Percentiles rank a stretch among this genome's conserved stretches.
These are phyloP conservation scores for Purshia tridentata DNA, from an alignment of 306 rosid species.

Conservation along the genomic window DNA sequence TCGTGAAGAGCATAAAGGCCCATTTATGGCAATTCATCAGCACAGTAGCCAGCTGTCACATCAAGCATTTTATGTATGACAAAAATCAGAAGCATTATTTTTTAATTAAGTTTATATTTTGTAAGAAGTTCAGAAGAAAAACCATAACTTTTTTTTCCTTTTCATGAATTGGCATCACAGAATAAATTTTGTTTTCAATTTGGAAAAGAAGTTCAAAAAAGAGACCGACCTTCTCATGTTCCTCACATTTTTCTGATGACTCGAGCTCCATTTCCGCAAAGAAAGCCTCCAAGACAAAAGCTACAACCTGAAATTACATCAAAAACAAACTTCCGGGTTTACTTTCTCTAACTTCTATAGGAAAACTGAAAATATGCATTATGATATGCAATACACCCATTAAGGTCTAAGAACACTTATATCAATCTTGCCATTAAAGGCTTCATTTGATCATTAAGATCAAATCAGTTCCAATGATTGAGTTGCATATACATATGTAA, in stretches of 20 bases:
- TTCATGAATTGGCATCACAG: neutral
- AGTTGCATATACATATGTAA: neutral
- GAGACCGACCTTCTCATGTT: conserved; percentile 58
- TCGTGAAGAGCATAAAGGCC: neutral
- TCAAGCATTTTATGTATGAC: neutral
- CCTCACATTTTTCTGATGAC: conserved; percentile 48
- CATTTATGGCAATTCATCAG: neutral
- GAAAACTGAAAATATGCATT: neutral
- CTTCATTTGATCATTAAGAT: neutral
- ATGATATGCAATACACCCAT: no score
- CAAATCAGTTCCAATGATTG: neutral
- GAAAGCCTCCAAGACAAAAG: conserved; percentile 99
- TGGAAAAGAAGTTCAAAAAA: neutral
- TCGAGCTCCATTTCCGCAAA: conserved; percentile 95
- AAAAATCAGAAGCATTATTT: no score
- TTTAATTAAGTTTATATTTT: neutral
- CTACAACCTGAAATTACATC: conserved; percentile 70
- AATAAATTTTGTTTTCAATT: neutral
- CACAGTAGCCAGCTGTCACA: neutral
- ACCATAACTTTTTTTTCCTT: neutral
- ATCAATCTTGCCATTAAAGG: no score
- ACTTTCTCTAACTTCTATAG: neutral
- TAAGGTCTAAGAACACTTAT: no score
- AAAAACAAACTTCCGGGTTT: conserved; percentile 1
- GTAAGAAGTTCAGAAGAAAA: neutral